These are phyloP conservation scores for Clarireedia homoeocarpa DNA, from an alignment of 2,329 filamentous ascomycete species.

Conservation along the genomic window DNA sequence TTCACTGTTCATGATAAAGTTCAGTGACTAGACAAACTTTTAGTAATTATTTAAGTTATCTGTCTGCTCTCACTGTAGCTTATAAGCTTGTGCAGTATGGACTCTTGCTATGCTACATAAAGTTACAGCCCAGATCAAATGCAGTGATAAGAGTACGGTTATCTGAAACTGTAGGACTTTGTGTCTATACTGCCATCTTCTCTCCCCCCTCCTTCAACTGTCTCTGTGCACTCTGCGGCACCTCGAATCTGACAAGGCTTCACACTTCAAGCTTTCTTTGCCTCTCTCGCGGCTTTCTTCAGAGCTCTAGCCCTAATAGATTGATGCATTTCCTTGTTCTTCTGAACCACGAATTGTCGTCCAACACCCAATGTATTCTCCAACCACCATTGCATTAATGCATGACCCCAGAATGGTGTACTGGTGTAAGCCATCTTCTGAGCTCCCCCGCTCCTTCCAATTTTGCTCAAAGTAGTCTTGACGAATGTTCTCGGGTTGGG, in stretches of 20 bases:
- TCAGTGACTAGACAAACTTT: no score
- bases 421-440: slow-evolving; percentile 76
- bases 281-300: slow-evolving; percentile 62
- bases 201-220: slow-evolving; percentile 11
- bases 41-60: no score
- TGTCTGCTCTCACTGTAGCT: no score
- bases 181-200: neutral
- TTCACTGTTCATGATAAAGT: no score
- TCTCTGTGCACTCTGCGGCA: no score
- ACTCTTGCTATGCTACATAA: no score
- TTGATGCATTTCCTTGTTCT: slow-evolving; percentile 61
- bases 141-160: no score
- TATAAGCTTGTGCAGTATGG: no score
- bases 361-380: slow-evolving; percentile 51
- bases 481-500: slow-evolving; percentile 82
- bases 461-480: slow-evolving; percentile 65
- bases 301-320: slow-evolving; percentile 59
- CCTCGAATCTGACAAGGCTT: neutral
- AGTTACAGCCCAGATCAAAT: no score
- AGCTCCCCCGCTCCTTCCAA: slow-evolving; percentile 70
- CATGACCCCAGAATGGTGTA: slow-evolving; percentile 91
- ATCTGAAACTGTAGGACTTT: no score
- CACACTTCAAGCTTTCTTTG: slow-evolving; percentile 39
- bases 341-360: slow-evolving; percentile 45
- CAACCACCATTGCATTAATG: slow-evolving; percentile 77